Evolutionary conservation across 495 filamentous ascomycete species (phyloP), one percentile per base, ranked within the genome.

Genomic region (Daldinia childiae): DNA sequence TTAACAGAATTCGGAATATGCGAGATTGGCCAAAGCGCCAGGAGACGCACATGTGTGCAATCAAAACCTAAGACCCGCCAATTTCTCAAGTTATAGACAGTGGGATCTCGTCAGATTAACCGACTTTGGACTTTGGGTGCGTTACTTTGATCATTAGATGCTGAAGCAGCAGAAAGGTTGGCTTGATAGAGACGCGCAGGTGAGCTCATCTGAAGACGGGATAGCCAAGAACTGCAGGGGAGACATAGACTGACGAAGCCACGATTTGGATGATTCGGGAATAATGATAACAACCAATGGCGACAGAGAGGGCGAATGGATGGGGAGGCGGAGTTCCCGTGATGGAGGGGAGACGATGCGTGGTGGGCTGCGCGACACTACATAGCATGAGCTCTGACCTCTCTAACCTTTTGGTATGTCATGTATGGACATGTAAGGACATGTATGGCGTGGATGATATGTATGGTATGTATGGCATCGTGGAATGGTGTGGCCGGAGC

Each of bases 241-340:
- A 64, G 17, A 48, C 7, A 30, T 29, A 45, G 58, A 58, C 45
- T 45, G 72, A 74, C 56, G 54, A 67, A 70, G 59, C 60, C 56
- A 63, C 43, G 61, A 71, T 39, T 63, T 64, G 58, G 66, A 68
- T 60, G 63, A 58, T 56, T 66, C 64, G 54, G 39, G 69, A 61
- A 75, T 64, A 62, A 39, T 51, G 36, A 61, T 19, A 55, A 15
- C 17, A 66, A 52, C 71, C 71, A 74, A 74, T 71, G 36, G 48
- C 58, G 63, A 30, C 30, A 11, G 15, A 43, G 43, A 67, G 29
- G 57, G 58, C 39, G 57, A 62, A 48, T 56, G 62, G 57, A 58
- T 62, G 62, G 30, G 58, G 62, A 69, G 63, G 71, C 66, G 66
- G 55, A 70, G 71, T 67, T 63, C 66, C 39, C 39, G 66, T 55